Percentiles rank a stretch among this genome's conserved stretches.
Conservation (phyloP, 2,329 filamentous ascomycete genomes). For the Colletotrichum sp. region DNA sequence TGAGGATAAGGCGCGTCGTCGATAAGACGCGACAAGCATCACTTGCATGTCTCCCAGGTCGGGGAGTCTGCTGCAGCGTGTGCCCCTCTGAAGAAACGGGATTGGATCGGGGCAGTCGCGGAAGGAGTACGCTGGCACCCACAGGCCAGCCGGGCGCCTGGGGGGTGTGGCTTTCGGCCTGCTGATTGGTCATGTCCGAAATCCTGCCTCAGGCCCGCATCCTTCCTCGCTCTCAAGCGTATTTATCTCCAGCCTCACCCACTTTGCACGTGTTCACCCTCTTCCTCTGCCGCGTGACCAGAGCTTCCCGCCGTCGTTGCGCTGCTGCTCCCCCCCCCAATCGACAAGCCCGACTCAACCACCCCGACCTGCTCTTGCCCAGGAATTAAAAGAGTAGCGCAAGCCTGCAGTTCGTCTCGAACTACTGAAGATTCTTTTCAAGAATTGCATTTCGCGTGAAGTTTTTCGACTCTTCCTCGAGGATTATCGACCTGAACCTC, state of each 20-base stretch:
- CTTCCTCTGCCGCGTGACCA: constrained; percentile 44
- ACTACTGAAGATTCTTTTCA: neutral
- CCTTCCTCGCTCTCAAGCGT: constrained; percentile 22
- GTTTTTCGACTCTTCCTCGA: neutral
- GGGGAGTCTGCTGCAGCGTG: constrained; percentile 5
- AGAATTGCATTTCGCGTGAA: constrained; percentile 12
- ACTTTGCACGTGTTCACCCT: constrained; percentile 45
- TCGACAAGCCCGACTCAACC: constrained; percentile 15
- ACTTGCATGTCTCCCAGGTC: neutral
- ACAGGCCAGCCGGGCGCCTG: neutral
- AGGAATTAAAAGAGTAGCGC: constrained; percentile 16
- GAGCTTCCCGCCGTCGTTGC: constrained; percentile 18
- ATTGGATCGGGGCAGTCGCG: constrained; percentile 21
- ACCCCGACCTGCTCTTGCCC: neutral
- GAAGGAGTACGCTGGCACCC: neutral
- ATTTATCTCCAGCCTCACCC: constrained; percentile 42
- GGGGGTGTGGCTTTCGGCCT: constrained; percentile 9
- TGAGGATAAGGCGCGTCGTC: neutral
- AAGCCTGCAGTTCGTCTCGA: neutral
- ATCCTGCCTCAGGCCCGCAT: constrained; percentile 19
- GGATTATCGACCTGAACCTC: neutral
- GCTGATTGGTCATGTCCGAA: constrained; percentile 3
- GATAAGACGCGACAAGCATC: constrained; percentile 15
- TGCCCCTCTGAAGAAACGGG: constrained; percentile 16
- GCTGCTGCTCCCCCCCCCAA: neutral